Evolutionary conservation across 129 eudicot species (phyloP).

Genomic region (Daucus carota): DNA sequence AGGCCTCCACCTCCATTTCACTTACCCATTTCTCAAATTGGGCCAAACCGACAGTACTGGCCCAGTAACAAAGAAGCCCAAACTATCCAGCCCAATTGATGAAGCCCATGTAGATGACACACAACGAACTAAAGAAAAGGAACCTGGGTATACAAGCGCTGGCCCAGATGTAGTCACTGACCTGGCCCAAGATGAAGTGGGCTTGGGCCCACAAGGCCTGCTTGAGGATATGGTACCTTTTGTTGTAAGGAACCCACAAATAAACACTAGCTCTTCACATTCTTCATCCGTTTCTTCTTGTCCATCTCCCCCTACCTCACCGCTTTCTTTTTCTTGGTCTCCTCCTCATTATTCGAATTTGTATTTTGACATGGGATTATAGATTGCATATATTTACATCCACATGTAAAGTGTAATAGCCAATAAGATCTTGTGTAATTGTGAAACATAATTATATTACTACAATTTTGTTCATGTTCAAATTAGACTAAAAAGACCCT

Average conservation of each 20-base stretch:
- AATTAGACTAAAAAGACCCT: too few species aligned
- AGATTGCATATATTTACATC: background rate
- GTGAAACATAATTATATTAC: background rate
- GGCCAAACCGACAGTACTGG: slow-evolving; percentile 19
- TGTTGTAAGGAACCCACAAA: slow-evolving; percentile 43
- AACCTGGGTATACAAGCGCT: background rate
- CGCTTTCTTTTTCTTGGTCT: slow-evolving; percentile 55
- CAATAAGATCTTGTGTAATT: background rate
- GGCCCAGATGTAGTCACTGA: background rate
- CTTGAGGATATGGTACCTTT: slow-evolving; percentile 89
- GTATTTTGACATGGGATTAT: slow-evolving; percentile 6
- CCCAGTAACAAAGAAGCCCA: slow-evolving; percentile 35
- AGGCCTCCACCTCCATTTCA: slow-evolving; percentile 87
- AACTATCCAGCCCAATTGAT: slow-evolving; percentile 6
- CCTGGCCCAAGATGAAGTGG: slow-evolving; percentile 14
- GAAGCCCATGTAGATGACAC: slow-evolving; percentile 6
- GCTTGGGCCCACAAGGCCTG: slow-evolving; percentile 44
- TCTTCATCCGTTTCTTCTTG: slow-evolving; percentile 37
- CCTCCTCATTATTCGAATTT: slow-evolving; percentile 13
- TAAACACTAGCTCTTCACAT: slow-evolving; percentile 13
- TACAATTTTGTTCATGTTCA: too few species aligned
- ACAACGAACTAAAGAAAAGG: background rate
- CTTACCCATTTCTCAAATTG: slow-evolving; percentile 48
- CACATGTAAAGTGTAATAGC: background rate
- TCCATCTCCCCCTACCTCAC: slow-evolving; percentile 41